Evolutionary conservation across 1,284 basidiomycete species (phyloP).

Genomic region (Pascua sp.): DNA sequence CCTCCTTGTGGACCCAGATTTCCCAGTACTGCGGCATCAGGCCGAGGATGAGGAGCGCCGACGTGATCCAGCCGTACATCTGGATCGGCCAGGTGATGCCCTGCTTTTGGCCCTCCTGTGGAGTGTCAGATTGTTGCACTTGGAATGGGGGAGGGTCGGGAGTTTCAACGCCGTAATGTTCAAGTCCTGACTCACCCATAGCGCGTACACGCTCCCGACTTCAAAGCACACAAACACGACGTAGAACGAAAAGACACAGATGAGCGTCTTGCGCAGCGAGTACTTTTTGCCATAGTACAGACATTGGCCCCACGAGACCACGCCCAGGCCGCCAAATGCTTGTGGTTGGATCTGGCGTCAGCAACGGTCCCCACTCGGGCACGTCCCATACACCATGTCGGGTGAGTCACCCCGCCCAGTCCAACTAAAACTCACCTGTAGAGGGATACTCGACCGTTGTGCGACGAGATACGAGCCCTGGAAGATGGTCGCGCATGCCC

Average conservation of each 20-base stretch:
- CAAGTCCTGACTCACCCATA: slow-evolving; percentile 43
- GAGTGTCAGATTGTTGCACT: too few relatives aligned
- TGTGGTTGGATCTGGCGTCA: slow-evolving; percentile 62
- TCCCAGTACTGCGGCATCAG: slow-evolving; percentile 63
- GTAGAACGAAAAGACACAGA: slow-evolving; percentile 49
- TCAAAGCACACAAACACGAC: slow-evolving; percentile 59
- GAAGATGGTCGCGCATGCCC: slow-evolving; percentile 62
- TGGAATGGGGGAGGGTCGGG: too few relatives aligned
- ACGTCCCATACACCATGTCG: too few relatives aligned
- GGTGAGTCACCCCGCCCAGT: too few relatives aligned
- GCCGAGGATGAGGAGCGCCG: slow-evolving; percentile 61
- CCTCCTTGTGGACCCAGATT: slow-evolving; percentile 66
- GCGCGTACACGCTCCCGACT: slow-evolving; percentile 59
- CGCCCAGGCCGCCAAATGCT: slow-evolving; percentile 61
- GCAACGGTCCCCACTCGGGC: neutral
- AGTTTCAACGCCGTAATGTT: too few relatives aligned
- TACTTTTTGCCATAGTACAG: slow-evolving; percentile 56
- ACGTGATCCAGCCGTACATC: slow-evolving; percentile 64
- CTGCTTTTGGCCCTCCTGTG: slow-evolving; percentile 45
- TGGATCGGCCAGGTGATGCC: slow-evolving; percentile 55
- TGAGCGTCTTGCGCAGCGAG: slow-evolving; percentile 47
- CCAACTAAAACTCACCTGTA: slow-evolving; percentile 30
- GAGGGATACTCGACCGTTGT: slow-evolving; percentile 67
- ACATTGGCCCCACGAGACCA: slow-evolving; percentile 66
- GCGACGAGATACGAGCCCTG: slow-evolving; percentile 68